These are phyloP conservation scores for Clonostachys rhizophaga DNA, from an alignment of 2,329 filamentous ascomycete genomes.

Conservation along the genomic window DNA sequence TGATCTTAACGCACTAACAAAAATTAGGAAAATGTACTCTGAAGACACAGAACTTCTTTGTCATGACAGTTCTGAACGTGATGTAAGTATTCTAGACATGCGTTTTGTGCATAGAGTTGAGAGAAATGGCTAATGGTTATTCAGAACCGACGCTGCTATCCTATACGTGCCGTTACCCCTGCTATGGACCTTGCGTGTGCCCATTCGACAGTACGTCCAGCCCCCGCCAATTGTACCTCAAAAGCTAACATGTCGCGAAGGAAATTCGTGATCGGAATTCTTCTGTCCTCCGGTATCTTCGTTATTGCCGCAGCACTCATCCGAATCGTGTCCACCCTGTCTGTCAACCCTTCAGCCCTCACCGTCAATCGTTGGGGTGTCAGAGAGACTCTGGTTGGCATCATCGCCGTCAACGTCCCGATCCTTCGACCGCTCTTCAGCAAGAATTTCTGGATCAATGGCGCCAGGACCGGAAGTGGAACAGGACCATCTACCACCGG, in stretches of 20 bases:
- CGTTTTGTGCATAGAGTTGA: background rate
- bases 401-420: conserved; percentile 4
- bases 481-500: too few relatives aligned
- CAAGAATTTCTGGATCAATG: background rate
- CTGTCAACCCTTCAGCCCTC: conserved; percentile 4
- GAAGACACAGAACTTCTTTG: conserved; percentile 11
- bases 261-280: conserved; percentile 6
- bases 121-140: background rate
- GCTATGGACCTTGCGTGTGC: conserved; percentile 13
- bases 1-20: too few relatives aligned
- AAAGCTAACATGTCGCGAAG: background rate
- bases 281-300: conserved; percentile 9
- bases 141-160: conserved; percentile 23
- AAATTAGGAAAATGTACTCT: conserved; percentile 9
- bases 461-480: too few relatives aligned
- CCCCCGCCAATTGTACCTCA: background rate
- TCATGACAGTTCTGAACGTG: conserved; percentile 9
- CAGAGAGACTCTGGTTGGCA: conserved; percentile 7
- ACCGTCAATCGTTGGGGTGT: conserved; percentile 7
- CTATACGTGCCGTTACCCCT: conserved; percentile 26
- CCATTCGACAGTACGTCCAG: background rate
- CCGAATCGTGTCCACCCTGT: conserved; percentile 6
- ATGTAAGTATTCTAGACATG: background rate
- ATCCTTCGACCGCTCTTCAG: conserved; percentile 3
- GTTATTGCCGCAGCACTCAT: conserved; percentile 9